Conservation (phyloP, 768 basidiomycete genomes). For the Pleurotus giganteus region DNA sequence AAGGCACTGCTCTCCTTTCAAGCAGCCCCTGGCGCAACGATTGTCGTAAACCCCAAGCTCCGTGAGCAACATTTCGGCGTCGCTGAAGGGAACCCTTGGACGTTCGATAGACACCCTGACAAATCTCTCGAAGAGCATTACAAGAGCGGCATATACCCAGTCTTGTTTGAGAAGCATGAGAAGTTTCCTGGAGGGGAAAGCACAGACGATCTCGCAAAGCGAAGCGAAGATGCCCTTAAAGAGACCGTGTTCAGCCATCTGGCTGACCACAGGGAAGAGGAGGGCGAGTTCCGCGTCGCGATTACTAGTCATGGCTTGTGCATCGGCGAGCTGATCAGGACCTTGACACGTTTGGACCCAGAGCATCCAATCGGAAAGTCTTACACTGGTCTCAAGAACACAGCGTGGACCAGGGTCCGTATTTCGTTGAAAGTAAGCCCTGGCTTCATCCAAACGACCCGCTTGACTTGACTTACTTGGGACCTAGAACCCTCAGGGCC, state of each 20-base stretch:
- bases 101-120: constrained; percentile 22
- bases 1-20: constrained; percentile 52
- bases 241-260: constrained; percentile 62
- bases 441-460: no score
- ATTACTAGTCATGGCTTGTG: constrained; percentile 76
- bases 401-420: constrained; percentile 68
- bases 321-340: constrained; percentile 59
- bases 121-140: constrained; percentile 43
- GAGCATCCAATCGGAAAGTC: constrained; percentile 34
- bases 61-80: constrained; percentile 73
- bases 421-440: constrained; percentile 41
- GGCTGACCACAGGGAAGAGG: constrained; percentile 29
- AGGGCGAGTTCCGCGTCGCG: constrained; percentile 52
- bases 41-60: constrained; percentile 51
- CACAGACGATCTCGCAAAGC: constrained; percentile 53
- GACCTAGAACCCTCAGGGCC: not conserved
- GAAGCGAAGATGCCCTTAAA: constrained; percentile 50
- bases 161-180: constrained; percentile 41
- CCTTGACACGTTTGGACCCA: constrained; percentile 50
- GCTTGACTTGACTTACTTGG: not conserved
- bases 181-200: constrained; percentile 71
- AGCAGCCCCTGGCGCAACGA: constrained; percentile 48
- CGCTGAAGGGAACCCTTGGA: constrained; percentile 66
- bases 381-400: constrained; percentile 58
- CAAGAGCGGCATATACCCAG: constrained; percentile 51